Evolutionary conservation across 306 rosid genomes (phyloP), one percentile per base, ranked within the genome.

Genomic region (Hippophae rhamnoides): DNA sequence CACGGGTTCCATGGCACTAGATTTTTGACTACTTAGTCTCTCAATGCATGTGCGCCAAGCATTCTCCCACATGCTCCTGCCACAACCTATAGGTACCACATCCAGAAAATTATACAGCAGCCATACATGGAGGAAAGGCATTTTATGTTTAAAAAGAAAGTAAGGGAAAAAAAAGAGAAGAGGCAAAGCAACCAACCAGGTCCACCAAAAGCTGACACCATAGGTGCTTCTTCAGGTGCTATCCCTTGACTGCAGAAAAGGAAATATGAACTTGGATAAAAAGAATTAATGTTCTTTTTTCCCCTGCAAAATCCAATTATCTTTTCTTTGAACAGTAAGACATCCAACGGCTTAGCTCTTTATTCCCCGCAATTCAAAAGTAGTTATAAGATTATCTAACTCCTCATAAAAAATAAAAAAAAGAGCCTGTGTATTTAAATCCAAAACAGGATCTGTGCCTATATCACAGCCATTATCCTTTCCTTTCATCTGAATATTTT

Each of bases 191-290:
- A 48, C 62, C 57, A 64, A 93, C 99, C 99, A 69, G 81, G 69
- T 65, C 94, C 99, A 23, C 95, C 99, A 77, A 82, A 93, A 63
- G 97, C 95, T 13, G 99, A 82, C 61, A 86, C 64, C 99, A 93
- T 93, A 68, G 84, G 65, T 0, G 84, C 82, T 84, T 93, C 99
- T 47, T 88, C 99, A 48, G 99, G 99, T 68, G 78, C 82, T 23
- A 67, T 82, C 56, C 97, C 95, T 87, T 93, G 99, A 75, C 97
- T 93, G 86, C 82, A 80, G 75, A 63, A 71, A 18, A 70, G 54
- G 54, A 64, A 10, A 59, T 62, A 58, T 43, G 38, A 31, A 65
- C 40, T 64, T 2, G 8, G 5, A 53, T 13, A 72, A 52, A 63
- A 9, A 82, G 13, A 56, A 31, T 31, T 31, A 31, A 31, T 31